phyloP scores from a whole-genome alignment of 495 filamentous ascomycete genomes.

The Glonium stellatum region DNA sequence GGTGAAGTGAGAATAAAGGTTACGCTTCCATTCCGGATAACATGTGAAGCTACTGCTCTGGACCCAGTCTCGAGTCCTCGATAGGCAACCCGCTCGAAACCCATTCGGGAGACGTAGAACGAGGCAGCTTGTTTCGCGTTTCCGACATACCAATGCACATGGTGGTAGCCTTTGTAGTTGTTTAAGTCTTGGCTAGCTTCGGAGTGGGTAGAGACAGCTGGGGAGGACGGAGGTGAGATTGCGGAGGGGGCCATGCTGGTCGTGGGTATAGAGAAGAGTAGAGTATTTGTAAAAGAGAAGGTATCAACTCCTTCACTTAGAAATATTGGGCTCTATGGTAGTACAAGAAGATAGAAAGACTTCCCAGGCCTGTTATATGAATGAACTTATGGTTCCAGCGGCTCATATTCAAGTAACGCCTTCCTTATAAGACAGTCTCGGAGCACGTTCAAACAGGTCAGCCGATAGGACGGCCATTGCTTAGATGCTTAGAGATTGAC shows the following conservation, averaged over 20 bases:
- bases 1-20: conserved; percentile 82
- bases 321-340: not conserved
- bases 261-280: not conserved
- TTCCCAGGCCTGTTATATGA: too few species aligned
- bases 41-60: conserved; percentile 67
- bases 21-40: conserved; percentile 68
- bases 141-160: conserved; percentile 88
- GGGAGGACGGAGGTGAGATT: conserved; percentile 39
- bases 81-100: conserved; percentile 75
- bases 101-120: conserved; percentile 79
- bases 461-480: too few species aligned
- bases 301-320: not conserved
- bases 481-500: too few species aligned
- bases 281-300: not conserved
- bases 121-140: conserved; percentile 90
- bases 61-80: conserved; percentile 79
- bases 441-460: too few species aligned
- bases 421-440: too few species aligned
- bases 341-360: not conserved
- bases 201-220: conserved; percentile 34
- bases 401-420: not conserved
- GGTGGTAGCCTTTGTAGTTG: conserved; percentile 62
- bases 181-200: conserved; percentile 36
- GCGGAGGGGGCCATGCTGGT: conserved; percentile 64
- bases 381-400: not conserved